Evolutionary conservation across 768 basidiomycete species (phyloP).

Genomic region (Chalciporus sphaerocephalus): DNA sequence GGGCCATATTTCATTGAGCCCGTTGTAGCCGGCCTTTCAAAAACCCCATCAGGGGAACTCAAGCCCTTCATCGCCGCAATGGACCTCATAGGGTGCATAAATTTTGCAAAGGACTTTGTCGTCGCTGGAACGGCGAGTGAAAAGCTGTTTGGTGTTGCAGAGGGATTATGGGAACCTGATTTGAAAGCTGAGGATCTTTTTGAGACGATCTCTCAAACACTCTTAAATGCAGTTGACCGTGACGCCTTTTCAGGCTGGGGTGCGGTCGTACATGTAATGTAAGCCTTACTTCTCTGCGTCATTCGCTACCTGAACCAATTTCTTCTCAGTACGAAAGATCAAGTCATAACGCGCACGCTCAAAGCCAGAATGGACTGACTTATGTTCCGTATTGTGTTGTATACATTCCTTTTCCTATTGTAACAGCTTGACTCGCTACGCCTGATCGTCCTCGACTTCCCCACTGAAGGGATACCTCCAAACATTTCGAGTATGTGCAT

Average conservation of each 20-base stretch:
- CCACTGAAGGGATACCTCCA: background rate
- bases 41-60: conserved; percentile 61
- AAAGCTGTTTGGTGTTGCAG: conserved; percentile 95
- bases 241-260: conserved; percentile 99
- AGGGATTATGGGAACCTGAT: conserved; percentile 97
- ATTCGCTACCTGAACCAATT: conserved; percentile 7
- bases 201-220: conserved; percentile 95
- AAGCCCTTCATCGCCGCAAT: conserved; percentile 95
- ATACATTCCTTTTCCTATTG: conserved; percentile 9
- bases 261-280: conserved; percentile 93
- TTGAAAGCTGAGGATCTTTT: conserved; percentile 95
- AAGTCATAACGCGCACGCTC: conserved; percentile 76
- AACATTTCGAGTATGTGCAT: too few relatives aligned
- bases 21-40: conserved; percentile 87
- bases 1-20: conserved; percentile 97
- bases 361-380: conserved; percentile 88
- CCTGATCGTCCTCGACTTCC: background rate
- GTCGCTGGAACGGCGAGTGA: conserved; percentile 90
- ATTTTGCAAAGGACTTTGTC: conserved; percentile 95
- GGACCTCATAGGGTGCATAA: conserved; percentile 90
- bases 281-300: conserved; percentile 33
- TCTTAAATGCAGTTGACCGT: conserved; percentile 91
- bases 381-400: conserved; percentile 15
- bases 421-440: background rate
- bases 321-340: conserved; percentile 58